Evolutionary conservation across 2,329 filamentous ascomycete genomes (phyloP), one percentile per base, ranked within the genome.

Genomic region (Plenodomus lindquistii): DNA sequence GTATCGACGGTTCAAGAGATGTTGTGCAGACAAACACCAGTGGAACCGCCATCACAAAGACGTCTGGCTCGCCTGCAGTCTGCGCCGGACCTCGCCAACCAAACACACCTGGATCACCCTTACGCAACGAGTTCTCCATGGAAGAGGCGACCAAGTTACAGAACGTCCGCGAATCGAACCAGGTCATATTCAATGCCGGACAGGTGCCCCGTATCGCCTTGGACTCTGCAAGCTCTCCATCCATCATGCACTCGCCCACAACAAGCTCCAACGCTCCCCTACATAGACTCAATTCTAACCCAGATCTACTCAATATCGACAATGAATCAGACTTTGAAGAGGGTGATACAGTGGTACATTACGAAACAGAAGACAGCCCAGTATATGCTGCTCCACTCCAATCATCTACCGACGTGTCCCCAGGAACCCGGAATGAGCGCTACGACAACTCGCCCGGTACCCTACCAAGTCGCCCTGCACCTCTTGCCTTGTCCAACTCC

Each of bases 261-360:
- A 18, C 20, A 8, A 16, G 19, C 8, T 34, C 31, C 1, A 24
- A 18, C 8, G 24, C 44, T 17, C 29, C 21, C 21, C 17, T 24
- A n/a, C 34, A 39, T 2, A 20, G 53, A 5, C 16, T 24, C 5
- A 42, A 19, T 24, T 27, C 40, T n/a, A 48, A 51, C 17, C 39
- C 45, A 19, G 52, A 45, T 20, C 38, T 29, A 18, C 22, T 50
- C 10, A 10, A 37, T 13, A 34, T 16, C 15, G 61, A 67, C n/a
- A 61, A 63, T 15, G 66, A 67, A 15, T 66, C 59, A 2, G 59
- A 63, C 3, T 71, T 69, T 34, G 69, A 71, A 16, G 69, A 71
- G 41, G 69, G 62, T 9, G 67, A 70, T 35, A 71, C 69, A 6
- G 55, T 71, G 3, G 52, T 71, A 3, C 67, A 71, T 37, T 63